Conservation (phyloP, 495 filamentous ascomycete species). For the Xylaria venustula region DNA sequence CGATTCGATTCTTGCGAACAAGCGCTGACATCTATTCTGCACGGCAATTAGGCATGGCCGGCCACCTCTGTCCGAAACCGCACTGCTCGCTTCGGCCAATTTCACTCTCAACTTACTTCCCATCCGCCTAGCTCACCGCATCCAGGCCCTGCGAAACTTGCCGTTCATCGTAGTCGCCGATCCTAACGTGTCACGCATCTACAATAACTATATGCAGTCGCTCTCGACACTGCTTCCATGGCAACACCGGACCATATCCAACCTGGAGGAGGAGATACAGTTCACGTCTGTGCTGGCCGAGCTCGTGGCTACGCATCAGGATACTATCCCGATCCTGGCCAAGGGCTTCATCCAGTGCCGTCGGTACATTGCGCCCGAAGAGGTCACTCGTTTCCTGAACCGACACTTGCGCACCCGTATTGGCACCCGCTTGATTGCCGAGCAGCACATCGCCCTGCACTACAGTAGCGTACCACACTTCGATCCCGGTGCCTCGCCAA, state of each 20-base stretch:
- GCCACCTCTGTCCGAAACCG: conserved; percentile 76
- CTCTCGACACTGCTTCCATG: conserved; percentile 85
- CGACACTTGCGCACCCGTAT: conserved; percentile 92
- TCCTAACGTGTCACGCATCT: conserved; percentile 86
- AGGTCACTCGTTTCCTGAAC: conserved; percentile 89
- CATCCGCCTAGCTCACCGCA: conserved; percentile 89
- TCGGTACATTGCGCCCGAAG: conserved; percentile 73
- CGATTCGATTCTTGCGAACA: conserved; percentile 7
- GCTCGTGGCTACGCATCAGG: conserved; percentile 86
- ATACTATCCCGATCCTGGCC: conserved; percentile 91
- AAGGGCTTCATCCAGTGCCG: conserved; percentile 88
- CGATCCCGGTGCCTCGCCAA: conserved; percentile 42
- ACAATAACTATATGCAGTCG: conserved; percentile 91
- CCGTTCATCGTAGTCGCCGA: conserved; percentile 98
- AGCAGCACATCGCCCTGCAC: conserved; percentile 94
- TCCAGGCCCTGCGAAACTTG: conserved; percentile 86
- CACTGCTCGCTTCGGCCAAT: conserved; percentile 84
- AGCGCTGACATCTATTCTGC: conserved; percentile 1
- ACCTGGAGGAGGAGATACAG: conserved; percentile 79
- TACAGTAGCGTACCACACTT: conserved; percentile 72
- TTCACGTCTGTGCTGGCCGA: conserved; percentile 92
- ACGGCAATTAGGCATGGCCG: conserved; percentile 68
- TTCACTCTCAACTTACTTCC: conserved; percentile 92
- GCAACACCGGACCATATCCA: conserved; percentile 69
- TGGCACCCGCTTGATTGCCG: conserved; percentile 88